A percentile compares a stretch with the other conserved stretches of the same genome.
Evolutionary conservation across 345 rosid species (phyloP).

Genomic region (Citrus australasica): DNA sequence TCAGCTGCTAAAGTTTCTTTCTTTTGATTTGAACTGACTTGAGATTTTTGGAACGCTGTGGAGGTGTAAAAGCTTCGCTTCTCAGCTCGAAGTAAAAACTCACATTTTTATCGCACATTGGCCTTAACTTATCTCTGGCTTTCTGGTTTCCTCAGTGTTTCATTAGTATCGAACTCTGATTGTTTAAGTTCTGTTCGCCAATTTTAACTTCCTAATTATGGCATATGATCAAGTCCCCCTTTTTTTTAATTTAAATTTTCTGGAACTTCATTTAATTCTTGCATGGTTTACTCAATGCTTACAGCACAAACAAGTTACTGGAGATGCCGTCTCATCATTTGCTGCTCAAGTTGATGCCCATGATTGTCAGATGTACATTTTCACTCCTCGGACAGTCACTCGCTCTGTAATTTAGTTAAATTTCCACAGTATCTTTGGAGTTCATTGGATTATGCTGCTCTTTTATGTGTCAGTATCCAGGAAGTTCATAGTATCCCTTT

Average conservation of each 20-base stretch:
- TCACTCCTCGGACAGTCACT: slow-evolving; percentile 45
- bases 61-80: not conserved
- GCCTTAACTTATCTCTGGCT: not conserved
- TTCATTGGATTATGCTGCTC: not conserved
- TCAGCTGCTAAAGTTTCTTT: not conserved
- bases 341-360: slow-evolving; percentile 60
- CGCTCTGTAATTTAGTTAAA: slow-evolving; percentile 30
- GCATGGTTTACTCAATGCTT: not conserved
- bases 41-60: not conserved
- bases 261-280: not conserved
- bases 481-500: not conserved
- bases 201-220: not conserved
- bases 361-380: slow-evolving; percentile 63
- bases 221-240: not conserved
- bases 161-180: not conserved
- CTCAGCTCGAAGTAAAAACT: not conserved
- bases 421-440: not conserved
- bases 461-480: not conserved
- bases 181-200: not conserved
- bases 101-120: not conserved
- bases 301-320: slow-evolving; percentile 54
- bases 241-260: not conserved
- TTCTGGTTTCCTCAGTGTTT: not conserved
- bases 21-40: not conserved
- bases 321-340: slow-evolving; percentile 53